Evolutionary conservation across 139 green algal genomes (phyloP).

Genomic region (Auxenochlorella protothecoides): DNA sequence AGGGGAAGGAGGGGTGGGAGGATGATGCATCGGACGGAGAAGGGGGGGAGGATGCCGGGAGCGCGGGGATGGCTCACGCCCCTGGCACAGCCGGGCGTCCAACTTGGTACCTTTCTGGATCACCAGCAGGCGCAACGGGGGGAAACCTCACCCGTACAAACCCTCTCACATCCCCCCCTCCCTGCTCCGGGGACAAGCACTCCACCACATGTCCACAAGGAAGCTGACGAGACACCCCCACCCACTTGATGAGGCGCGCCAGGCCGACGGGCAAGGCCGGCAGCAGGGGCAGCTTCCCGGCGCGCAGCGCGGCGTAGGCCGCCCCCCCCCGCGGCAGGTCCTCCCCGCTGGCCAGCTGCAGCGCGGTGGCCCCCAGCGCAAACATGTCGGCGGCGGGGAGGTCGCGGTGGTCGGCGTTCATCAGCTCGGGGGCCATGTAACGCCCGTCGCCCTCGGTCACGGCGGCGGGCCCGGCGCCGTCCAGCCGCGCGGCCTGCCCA

Average conservation of each 20-base stretch:
- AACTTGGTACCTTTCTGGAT: neutral
- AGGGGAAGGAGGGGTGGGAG: neutral
- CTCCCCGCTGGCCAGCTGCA: slow-evolving; percentile 57
- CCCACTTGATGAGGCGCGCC: slow-evolving; percentile 40
- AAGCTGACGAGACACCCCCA: neutral
- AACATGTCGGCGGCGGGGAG: slow-evolving; percentile 88
- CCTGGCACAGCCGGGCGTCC: neutral
- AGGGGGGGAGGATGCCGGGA: no score
- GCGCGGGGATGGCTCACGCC: no score
- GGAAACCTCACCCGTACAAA: neutral
- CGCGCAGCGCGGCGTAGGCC: slow-evolving; percentile 42
- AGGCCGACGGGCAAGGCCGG: slow-evolving; percentile 28
- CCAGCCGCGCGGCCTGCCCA: slow-evolving; percentile 54
- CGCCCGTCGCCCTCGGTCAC: slow-evolving; percentile 66
- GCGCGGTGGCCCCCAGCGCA: slow-evolving; percentile 68
- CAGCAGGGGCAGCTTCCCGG: slow-evolving; percentile 51
- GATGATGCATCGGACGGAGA: neutral
- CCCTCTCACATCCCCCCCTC: neutral
- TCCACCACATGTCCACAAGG: no score
- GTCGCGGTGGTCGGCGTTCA: slow-evolving; percentile 43
- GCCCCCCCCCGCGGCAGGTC: slow-evolving; percentile 43
- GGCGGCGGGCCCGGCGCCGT: slow-evolving; percentile 4
- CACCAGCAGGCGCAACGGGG: no score
- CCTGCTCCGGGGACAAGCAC: neutral
- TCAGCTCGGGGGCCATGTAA: slow-evolving; percentile 77